These are phyloP conservation scores for Aspergillus texensis DNA, from an alignment of 2,329 filamentous ascomycete species.

Conservation along the genomic window DNA sequence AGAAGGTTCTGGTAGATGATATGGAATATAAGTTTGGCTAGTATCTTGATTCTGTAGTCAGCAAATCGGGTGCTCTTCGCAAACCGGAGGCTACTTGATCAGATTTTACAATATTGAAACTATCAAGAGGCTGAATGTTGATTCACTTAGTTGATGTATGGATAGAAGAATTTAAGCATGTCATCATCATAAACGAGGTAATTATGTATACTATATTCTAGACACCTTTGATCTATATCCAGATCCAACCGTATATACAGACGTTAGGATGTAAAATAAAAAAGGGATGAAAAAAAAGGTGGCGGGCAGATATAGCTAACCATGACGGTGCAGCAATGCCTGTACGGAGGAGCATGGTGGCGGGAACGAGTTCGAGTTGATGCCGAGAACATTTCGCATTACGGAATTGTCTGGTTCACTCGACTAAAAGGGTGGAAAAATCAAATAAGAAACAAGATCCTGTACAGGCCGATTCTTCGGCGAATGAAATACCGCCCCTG, in stretches of 20 bases:
- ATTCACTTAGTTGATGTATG: not conserved
- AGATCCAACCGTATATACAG: slow-evolving; percentile 28
- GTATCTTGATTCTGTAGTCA: too few species aligned
- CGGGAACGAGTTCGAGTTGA: not conserved
- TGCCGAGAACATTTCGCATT: slow-evolving; percentile 11
- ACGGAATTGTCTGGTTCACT: slow-evolving; percentile 2
- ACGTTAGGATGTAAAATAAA: slow-evolving; percentile 10
- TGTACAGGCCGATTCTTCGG: slow-evolving; percentile 15
- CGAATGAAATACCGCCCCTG: slow-evolving; percentile 18
- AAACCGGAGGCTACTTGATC: not conserved
- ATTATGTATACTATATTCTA: slow-evolving; percentile 17
- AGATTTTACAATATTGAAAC: not conserved
- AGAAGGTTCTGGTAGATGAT: not conserved
- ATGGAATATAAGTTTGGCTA: not conserved
- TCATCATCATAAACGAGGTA: not conserved
- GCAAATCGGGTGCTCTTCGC: too few species aligned
- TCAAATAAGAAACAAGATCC: not conserved
- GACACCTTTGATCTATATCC: slow-evolving; percentile 31
- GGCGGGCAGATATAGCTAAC: not conserved
- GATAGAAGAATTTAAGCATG: not conserved
- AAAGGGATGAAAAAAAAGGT: not conserved
- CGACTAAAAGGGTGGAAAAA: slow-evolving; percentile 3
- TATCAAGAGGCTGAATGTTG: not conserved
- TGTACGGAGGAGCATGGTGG: not conserved
- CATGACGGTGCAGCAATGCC: not conserved